Evolutionary conservation across 805 yeast species (phyloP).

Genomic region (Lachancea lanzarotensis): DNA sequence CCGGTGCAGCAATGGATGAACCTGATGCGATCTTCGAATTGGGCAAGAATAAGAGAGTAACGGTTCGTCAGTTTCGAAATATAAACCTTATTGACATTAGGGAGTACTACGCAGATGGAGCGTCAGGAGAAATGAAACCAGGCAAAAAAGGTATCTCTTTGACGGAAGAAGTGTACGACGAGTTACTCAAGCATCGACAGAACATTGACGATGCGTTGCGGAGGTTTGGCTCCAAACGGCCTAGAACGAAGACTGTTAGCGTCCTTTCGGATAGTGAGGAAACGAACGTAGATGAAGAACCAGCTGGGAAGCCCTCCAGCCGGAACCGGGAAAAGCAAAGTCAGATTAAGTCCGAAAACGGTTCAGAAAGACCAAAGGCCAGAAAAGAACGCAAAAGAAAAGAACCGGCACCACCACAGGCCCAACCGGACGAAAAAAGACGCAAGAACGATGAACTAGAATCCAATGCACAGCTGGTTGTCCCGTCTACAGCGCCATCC

Average conservation of each 20-base stretch:
- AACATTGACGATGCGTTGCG: conserved; percentile 34
- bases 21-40: conserved; percentile 32
- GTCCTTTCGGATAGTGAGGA: conserved; percentile 22
- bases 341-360: neutral
- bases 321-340: neutral
- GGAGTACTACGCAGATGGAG: conserved; percentile 63
- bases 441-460: conserved; percentile 29
- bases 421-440: conserved; percentile 27
- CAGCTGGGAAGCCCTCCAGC: neutral
- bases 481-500: conserved; percentile 19
- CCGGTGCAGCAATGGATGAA: conserved; percentile 9
- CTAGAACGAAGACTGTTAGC: conserved; percentile 28
- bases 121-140: conserved; percentile 59
- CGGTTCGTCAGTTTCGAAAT: conserved; percentile 67
- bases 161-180: conserved; percentile 34
- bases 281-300: conserved; percentile 3
- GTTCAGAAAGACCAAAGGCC: conserved; percentile 10
- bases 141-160: conserved; percentile 59
- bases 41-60: conserved; percentile 59
- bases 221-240: conserved; percentile 32
- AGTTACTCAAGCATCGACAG: conserved; percentile 29
- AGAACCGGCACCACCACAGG: conserved; percentile 32
- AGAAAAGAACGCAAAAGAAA: conserved; percentile 22
- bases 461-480: conserved; percentile 27
- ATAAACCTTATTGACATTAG: conserved; percentile 71